Percentiles rank a stretch among this genome's conserved stretches.
Conservation (phyloP, 1,284 basidiomycete species). For the Stereum hirsutum region DNA sequence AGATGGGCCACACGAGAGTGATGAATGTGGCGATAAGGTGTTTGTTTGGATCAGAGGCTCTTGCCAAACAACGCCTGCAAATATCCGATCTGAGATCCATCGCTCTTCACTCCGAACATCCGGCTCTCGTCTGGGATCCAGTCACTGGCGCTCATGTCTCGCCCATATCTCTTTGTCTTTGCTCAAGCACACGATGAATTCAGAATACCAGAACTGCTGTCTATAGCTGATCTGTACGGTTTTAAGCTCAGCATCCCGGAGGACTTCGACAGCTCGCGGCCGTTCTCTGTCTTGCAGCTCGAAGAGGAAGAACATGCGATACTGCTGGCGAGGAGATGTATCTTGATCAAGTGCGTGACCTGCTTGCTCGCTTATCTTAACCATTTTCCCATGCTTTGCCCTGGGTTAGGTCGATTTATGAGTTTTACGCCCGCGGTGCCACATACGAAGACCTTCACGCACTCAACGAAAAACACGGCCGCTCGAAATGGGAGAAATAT, state of each 20-base stretch:
- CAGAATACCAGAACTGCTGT: conserved; percentile 71
- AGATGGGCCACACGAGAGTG: too few relatives aligned
- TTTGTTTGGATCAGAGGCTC: conserved; percentile 3
- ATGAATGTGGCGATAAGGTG: not conserved
- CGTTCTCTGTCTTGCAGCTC: conserved; percentile 69
- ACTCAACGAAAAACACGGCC: conserved; percentile 36
- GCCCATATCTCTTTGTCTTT: conserved; percentile 64
- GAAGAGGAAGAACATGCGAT: conserved; percentile 67
- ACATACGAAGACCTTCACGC: conserved; percentile 68
- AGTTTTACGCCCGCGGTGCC: conserved; percentile 64
- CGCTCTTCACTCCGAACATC: not conserved
- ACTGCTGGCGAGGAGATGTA: conserved; percentile 70
- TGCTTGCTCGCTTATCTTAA: too few relatives aligned
- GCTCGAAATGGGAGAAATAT: conserved; percentile 51
- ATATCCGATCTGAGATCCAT: conserved; percentile 1
- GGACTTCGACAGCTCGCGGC: conserved; percentile 45
- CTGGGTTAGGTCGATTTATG: conserved; percentile 58
- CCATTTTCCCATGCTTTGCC: conserved; percentile 6
- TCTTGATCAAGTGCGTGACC: conserved; percentile 70
- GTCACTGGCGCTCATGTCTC: conserved; percentile 18
- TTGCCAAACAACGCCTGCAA: conserved; percentile 3
- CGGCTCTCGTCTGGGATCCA: not conserved
- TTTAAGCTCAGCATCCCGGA: conserved; percentile 44
- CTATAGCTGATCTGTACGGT: conserved; percentile 57
- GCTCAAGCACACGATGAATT: conserved; percentile 77